phyloP scores from a whole-genome alignment of 192 early-diverging fungal genomes.

The Bifiguratus adelaidae region DNA sequence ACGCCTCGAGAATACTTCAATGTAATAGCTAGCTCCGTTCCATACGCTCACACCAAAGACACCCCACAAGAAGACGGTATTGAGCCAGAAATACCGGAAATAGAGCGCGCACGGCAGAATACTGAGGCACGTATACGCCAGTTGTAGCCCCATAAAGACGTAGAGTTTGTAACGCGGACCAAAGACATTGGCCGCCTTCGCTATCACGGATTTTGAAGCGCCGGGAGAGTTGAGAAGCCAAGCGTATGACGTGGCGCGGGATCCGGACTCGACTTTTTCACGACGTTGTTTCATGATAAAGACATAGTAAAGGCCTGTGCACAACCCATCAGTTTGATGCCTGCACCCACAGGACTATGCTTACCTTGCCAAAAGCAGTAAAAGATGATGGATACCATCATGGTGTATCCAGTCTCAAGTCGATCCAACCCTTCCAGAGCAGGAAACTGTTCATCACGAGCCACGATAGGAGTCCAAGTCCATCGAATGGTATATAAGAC shows the following conservation, averaged over 20 bases:
- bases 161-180: constrained; percentile 35
- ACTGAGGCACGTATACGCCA: constrained; percentile 38
- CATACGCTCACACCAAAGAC: constrained; percentile 45
- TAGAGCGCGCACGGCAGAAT: constrained; percentile 30
- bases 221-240: constrained; percentile 44
- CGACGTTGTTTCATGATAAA: background rate
- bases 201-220: constrained; percentile 17
- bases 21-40: constrained; percentile 61
- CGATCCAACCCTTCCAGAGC: constrained; percentile 26
- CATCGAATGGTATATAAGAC: constrained; percentile 46
- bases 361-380: background rate
- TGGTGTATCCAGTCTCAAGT: background rate
- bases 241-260: constrained; percentile 45
- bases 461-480: constrained; percentile 27
- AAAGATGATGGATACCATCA: background rate
- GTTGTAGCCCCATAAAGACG: constrained; percentile 50
- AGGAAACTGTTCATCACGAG: constrained; percentile 24
- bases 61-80: constrained; percentile 37
- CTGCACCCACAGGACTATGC: too few relatives aligned
- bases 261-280: constrained; percentile 5
- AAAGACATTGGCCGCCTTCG: constrained; percentile 30
- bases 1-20: constrained; percentile 53
- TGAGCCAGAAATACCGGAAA: constrained; percentile 39
- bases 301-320: background rate
- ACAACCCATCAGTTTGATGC: too few relatives aligned